These are phyloP conservation scores for Fraxinus dipetala DNA, from an alignment of 305 asterid species.

Conservation along the genomic window DNA sequence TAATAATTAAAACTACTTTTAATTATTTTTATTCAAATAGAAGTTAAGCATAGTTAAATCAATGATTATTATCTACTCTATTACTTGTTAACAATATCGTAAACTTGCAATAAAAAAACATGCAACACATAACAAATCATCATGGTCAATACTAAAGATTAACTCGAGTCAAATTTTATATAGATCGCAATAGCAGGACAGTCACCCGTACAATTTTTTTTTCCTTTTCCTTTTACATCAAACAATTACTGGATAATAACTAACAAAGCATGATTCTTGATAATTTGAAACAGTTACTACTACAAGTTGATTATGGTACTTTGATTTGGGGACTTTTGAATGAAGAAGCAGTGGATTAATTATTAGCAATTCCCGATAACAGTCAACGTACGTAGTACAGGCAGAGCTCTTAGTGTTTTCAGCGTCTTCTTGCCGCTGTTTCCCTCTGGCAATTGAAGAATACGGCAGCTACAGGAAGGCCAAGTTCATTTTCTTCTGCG, in stretches of 20 bases:
- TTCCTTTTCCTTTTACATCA: too few relatives aligned
- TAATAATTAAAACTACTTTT: neutral
- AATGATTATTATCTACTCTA: too few relatives aligned
- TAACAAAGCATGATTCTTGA: neutral
- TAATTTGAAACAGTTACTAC: neutral
- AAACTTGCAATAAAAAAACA: too few relatives aligned
- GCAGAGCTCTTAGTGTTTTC: neutral
- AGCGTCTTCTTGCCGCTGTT: constrained; percentile 73
- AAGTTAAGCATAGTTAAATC: neutral
- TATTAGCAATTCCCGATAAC: neutral
- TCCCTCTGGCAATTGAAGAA: constrained; percentile 92
- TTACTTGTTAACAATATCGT: too few relatives aligned
- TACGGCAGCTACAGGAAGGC: constrained; percentile 72
- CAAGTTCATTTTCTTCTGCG: constrained; percentile 59
- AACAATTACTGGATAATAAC: too few relatives aligned
- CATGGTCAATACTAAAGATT: too few relatives aligned
- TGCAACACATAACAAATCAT: too few relatives aligned
- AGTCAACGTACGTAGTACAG: neutral
- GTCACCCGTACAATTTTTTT: too few relatives aligned
- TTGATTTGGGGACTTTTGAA: neutral
- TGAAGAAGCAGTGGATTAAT: neutral
- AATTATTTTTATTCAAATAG: neutral
- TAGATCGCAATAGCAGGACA: too few relatives aligned
- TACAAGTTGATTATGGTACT: neutral
- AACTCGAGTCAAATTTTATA: too few relatives aligned